Conservation (phyloP, 2,329 filamentous ascomycete species). For the Fusarium agapanthi region DNA sequence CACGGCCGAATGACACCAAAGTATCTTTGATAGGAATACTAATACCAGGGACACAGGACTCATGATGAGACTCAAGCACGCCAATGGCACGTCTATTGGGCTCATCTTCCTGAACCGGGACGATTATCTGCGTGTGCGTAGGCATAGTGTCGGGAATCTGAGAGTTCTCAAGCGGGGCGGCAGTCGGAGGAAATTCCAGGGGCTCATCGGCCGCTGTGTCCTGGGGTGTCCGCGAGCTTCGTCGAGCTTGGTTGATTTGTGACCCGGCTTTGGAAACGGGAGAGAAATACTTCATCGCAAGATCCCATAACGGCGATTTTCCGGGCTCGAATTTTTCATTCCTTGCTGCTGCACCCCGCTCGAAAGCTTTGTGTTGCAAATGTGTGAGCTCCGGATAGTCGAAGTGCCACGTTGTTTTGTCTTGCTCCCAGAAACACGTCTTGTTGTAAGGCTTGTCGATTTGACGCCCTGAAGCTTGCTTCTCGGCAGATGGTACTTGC, state of each 20-base stretch:
- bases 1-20: conserved; percentile 81
- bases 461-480: conserved; percentile 61
- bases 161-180: conserved; percentile 38
- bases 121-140: conserved; percentile 48
- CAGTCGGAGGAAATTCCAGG: conserved; percentile 46
- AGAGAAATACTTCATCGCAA: conserved; percentile 68
- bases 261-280: conserved; percentile 46
- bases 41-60: conserved; percentile 71
- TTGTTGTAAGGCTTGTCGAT: conserved; percentile 67
- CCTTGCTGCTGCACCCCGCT: conserved; percentile 58
- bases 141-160: conserved; percentile 50
- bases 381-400: conserved; percentile 72
- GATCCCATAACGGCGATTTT: conserved; percentile 60
- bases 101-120: conserved; percentile 47
- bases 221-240: conserved; percentile 23
- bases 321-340: conserved; percentile 64
- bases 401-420: conserved; percentile 66
- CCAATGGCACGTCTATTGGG: conserved; percentile 63
- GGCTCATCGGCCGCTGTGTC: conserved; percentile 38
- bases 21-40: conserved; percentile 72
- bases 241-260: conserved; percentile 9
- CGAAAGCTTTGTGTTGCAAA: conserved; percentile 65
- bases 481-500: conserved; percentile 58
- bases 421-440: conserved; percentile 65
- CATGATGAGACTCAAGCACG: conserved; percentile 69